Conservation (phyloP, 2,329 filamentous ascomycete species). For the Trematosphaeria pertusa region DNA sequence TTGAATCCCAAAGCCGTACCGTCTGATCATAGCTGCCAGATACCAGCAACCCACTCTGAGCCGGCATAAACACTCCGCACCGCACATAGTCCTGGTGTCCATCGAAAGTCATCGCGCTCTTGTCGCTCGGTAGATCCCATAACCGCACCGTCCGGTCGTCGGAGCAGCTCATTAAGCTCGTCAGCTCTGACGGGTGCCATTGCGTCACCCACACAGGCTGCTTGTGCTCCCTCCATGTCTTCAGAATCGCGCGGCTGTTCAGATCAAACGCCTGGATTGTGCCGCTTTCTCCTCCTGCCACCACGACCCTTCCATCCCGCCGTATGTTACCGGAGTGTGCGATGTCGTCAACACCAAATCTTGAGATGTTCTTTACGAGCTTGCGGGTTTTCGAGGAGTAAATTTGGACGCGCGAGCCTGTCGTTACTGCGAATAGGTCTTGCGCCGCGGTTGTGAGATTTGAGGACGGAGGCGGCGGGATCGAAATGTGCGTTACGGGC, state of each 20-base stretch:
- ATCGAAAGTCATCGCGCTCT: slow-evolving; percentile 76
- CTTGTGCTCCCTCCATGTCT: slow-evolving; percentile 94
- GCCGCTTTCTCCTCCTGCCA: slow-evolving; percentile 90
- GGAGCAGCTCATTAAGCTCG: slow-evolving; percentile 84
- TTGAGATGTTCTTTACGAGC: slow-evolving; percentile 89
- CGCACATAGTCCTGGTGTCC: slow-evolving; percentile 95
- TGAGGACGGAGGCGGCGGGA: slow-evolving; percentile 57
- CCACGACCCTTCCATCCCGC: slow-evolving; percentile 84
- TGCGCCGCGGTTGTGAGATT: slow-evolving; percentile 48
- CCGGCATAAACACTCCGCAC: slow-evolving; percentile 83
- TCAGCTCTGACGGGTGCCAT: slow-evolving; percentile 90
- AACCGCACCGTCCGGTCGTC: slow-evolving; percentile 92
- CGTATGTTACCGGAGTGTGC: slow-evolving; percentile 89
- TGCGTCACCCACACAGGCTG: slow-evolving; percentile 91
- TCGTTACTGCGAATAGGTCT: slow-evolving; percentile 91
- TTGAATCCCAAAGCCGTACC: slow-evolving; percentile 90
- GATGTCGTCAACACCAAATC: slow-evolving; percentile 80
- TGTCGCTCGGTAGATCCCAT: slow-evolving; percentile 88
- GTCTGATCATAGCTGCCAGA: slow-evolving; percentile 96
- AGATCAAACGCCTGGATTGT: slow-evolving; percentile 96
- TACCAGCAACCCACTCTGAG: slow-evolving; percentile 72
- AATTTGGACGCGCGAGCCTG: slow-evolving; percentile 89
- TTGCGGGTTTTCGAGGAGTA: slow-evolving; percentile 93
- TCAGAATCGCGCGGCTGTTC: slow-evolving; percentile 85
- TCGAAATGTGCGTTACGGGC: slow-evolving; percentile 89